Evolutionary conservation across 2,329 filamentous ascomycete species (phyloP).

Genomic region (Cladophialophora yegresii): DNA sequence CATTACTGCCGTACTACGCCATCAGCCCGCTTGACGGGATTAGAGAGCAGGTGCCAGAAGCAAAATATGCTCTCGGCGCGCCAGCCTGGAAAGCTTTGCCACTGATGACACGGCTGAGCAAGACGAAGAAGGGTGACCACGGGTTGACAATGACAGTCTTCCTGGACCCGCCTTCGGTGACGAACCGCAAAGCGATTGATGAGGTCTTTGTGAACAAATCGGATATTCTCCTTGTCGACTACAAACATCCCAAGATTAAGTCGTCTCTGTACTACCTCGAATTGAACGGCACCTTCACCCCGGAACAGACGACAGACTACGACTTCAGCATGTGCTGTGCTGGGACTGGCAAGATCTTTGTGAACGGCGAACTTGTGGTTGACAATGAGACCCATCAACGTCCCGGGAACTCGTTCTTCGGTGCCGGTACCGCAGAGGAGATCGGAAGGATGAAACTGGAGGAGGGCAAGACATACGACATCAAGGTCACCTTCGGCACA

Average conservation of each 20-base stretch:
- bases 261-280: constrained; percentile 60
- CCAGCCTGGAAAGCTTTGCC: constrained; percentile 68
- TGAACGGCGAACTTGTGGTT: constrained; percentile 64
- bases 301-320: constrained; percentile 62
- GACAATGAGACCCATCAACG: constrained; percentile 67
- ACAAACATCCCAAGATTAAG: constrained; percentile 54
- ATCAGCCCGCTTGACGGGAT: constrained; percentile 51
- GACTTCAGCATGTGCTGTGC: constrained; percentile 68
- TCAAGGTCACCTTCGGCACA: constrained; percentile 63
- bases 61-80: constrained; percentile 60
- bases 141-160: constrained; percentile 66
- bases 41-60: constrained; percentile 42
- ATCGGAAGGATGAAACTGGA: constrained; percentile 60
- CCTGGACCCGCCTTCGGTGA: constrained; percentile 57
- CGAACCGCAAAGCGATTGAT: constrained; percentile 55
- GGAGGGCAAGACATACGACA: constrained; percentile 60
- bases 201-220: constrained; percentile 48
- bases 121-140: constrained; percentile 54
- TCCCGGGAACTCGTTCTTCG: constrained; percentile 66
- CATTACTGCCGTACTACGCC: constrained; percentile 51
- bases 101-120: constrained; percentile 57
- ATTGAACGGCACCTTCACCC: constrained; percentile 61
- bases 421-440: constrained; percentile 65
- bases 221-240: constrained; percentile 57
- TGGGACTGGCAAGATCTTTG: constrained; percentile 65